Evolutionary conservation across 1,284 basidiomycete species (phyloP).

Genomic region (Trametes versicolor): DNA sequence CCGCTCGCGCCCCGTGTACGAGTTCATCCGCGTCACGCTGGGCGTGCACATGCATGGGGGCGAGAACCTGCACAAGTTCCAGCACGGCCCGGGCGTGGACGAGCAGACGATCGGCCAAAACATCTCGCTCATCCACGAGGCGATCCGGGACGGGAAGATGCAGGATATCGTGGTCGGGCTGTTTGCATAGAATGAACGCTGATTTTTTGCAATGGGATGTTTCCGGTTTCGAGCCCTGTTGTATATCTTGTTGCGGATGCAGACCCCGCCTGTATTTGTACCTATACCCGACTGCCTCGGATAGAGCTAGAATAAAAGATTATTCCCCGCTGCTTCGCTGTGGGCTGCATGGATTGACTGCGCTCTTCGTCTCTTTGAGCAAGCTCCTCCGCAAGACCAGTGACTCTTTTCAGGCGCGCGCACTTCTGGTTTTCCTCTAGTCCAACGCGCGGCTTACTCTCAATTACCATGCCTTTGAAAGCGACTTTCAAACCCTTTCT

Average conservation of each 20-base stretch:
- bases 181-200: conserved; percentile 47
- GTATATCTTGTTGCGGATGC: conserved; percentile 16
- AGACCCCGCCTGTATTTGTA: conserved; percentile 12
- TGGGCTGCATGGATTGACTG: too few relatives aligned
- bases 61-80: conserved; percentile 70
- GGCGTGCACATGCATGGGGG: conserved; percentile 79
- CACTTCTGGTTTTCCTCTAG: too few relatives aligned
- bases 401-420: too few relatives aligned
- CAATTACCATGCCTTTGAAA: too few relatives aligned
- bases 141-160: conserved; percentile 78
- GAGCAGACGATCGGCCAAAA: conserved; percentile 73
- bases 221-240: neutral
- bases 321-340: too few relatives aligned
- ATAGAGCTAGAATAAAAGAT: conserved; percentile 10
- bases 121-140: conserved; percentile 76
- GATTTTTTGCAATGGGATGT: conserved; percentile 8
- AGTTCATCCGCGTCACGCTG: conserved; percentile 72
- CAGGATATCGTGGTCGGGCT: conserved; percentile 64
- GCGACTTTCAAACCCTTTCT: too few relatives aligned
- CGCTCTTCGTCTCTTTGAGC: too few relatives aligned
- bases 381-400: too few relatives aligned
- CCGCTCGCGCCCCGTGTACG: conserved; percentile 73
- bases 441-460: too few relatives aligned
- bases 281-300: conserved; percentile 1
- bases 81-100: conserved; percentile 63